Percentiles rank a stretch among this genome's conserved stretches.
Evolutionary conservation across 2,329 filamentous ascomycete genomes (phyloP).

Genomic region (Ophidiomyces ophidiicola): DNA sequence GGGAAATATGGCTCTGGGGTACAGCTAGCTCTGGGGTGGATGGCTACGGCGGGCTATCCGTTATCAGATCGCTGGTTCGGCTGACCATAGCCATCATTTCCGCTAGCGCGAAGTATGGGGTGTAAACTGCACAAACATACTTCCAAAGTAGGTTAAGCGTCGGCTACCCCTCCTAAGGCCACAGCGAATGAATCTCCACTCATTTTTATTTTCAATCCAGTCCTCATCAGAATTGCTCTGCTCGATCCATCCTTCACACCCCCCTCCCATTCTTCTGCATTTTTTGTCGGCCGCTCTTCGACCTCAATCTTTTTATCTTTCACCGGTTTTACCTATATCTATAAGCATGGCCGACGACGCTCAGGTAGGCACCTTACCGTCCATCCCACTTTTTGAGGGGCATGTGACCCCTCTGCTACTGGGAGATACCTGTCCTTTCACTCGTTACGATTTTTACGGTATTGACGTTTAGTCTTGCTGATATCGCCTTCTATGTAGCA

Average conservation of each 20-base stretch:
- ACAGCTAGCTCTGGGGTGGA: too few relatives aligned
- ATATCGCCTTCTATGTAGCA: slow-evolving; percentile 38
- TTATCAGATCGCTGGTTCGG: too few relatives aligned
- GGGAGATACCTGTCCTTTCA: not conserved
- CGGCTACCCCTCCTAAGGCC: slow-evolving; percentile 10
- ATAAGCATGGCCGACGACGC: slow-evolving; percentile 55
- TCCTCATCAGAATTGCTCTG: slow-evolving; percentile 15
- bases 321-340: slow-evolving; percentile 16
- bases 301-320: slow-evolving; percentile 14
- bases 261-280: slow-evolving; percentile 15
- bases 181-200: slow-evolving; percentile 11
- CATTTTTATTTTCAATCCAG: slow-evolving; percentile 13
- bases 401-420: slow-evolving; percentile 4
- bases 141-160: slow-evolving; percentile 11
- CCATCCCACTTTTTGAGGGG: not conserved
- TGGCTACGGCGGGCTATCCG: too few relatives aligned
- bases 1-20: too few relatives aligned
- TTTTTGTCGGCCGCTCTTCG: slow-evolving; percentile 17
- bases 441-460: not conserved
- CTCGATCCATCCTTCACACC: slow-evolving; percentile 17
- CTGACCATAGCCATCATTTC: not conserved
- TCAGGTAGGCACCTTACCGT: slow-evolving; percentile 41
- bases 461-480: slow-evolving; percentile 2
- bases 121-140: slow-evolving; percentile 10
- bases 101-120: not conserved